These are phyloP conservation scores for Panicum hallii DNA, from an alignment of 202 grass and related monocot species.

Conservation along the genomic window DNA sequence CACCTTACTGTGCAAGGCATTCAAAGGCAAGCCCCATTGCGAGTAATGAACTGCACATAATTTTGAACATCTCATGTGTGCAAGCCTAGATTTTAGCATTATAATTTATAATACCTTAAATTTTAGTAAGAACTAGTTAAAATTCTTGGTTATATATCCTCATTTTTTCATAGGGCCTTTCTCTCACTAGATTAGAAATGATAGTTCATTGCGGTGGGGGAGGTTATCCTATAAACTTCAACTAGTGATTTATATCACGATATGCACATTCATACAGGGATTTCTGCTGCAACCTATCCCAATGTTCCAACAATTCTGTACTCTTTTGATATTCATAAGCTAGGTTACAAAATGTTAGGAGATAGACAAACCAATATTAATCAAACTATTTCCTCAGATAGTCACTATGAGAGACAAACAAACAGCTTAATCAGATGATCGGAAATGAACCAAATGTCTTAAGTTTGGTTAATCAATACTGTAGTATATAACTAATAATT, in stretches of 20 bases:
- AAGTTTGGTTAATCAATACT: neutral
- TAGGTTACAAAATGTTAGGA: neutral
- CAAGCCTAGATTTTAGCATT: neutral
- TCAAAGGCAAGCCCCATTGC: constrained; percentile 3
- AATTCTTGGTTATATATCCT: neutral
- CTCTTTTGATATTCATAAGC: neutral
- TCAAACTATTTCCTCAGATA: neutral
- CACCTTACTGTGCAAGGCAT: constrained; percentile 24
- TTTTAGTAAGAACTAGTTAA: neutral
- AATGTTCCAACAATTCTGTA: neutral
- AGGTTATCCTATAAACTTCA: neutral
- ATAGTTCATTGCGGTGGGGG: neutral
- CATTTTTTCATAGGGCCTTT: neutral
- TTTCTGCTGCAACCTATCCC: neutral
- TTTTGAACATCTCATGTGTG: neutral
- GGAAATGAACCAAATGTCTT: neutral
- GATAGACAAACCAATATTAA: neutral
- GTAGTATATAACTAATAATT: neutral
- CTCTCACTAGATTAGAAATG: neutral
- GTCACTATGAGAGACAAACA: neutral
- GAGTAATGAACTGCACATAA: neutral
- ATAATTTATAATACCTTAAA: neutral
- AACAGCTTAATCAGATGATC: neutral
- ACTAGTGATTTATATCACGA: neutral
- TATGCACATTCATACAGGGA: constrained; percentile 10